Percentiles rank a stretch among this genome's conserved stretches.
phyloP scores from a whole-genome alignment of 73 alveolate species.

The Uronychia binucleata region DNA sequence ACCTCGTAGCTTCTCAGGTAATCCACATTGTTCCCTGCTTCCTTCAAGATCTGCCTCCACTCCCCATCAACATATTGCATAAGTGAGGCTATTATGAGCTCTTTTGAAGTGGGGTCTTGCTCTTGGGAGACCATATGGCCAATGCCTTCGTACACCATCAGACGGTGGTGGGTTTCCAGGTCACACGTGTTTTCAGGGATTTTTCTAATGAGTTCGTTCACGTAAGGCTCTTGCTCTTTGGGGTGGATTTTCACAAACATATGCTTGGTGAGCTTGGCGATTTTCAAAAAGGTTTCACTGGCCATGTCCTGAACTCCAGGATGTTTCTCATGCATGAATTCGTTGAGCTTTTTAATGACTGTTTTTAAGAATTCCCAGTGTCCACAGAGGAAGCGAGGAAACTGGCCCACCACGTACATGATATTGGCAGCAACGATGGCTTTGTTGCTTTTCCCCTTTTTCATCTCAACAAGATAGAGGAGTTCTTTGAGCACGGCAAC shows the following conservation, averaged over 20 bases:
- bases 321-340: slow-evolving; percentile 97
- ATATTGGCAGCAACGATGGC: slow-evolving; percentile 95
- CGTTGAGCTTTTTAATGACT: slow-evolving; percentile 95
- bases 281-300: slow-evolving; percentile 93
- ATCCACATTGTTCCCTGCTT: slow-evolving; percentile 68
- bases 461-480: slow-evolving; percentile 69
- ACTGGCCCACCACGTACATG: slow-evolving; percentile 98
- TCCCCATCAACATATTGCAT: slow-evolving; percentile 74
- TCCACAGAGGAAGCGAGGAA: slow-evolving; percentile 92
- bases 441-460: slow-evolving; percentile 74
- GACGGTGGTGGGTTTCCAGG: slow-evolving; percentile 87
- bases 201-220: slow-evolving; percentile 87
- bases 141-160: slow-evolving; percentile 93
- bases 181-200: slow-evolving; percentile 83
- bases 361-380: slow-evolving; percentile 98
- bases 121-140: slow-evolving; percentile 93
- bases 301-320: slow-evolving; percentile 99
- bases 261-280: slow-evolving; percentile 60
- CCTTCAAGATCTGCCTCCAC: slow-evolving; percentile 75
- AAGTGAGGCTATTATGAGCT: slow-evolving; percentile 56
- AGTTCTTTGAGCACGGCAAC: slow-evolving; percentile 77
- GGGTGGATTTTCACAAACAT: slow-evolving; percentile 63
- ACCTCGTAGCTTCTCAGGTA: slow-evolving; percentile 73
- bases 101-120: slow-evolving; percentile 57
- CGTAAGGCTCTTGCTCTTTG: slow-evolving; percentile 89